A percentile compares a stretch with the other conserved stretches of the same genome.
Conservation (phyloP, 106 monocot species). For the Posidonia australis region DNA sequence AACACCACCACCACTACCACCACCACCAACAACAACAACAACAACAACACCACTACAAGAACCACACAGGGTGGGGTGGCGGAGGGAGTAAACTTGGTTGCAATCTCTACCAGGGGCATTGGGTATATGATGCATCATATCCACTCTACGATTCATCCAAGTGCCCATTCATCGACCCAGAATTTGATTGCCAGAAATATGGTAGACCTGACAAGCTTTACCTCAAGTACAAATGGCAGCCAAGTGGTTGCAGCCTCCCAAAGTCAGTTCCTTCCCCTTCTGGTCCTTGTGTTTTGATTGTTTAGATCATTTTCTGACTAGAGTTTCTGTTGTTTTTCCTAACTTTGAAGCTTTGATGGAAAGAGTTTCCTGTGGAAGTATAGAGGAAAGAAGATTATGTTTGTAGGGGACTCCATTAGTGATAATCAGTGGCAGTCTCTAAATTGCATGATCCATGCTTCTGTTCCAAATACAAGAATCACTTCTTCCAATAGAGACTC, state of each 20-base stretch:
- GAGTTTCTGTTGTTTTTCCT: not conserved
- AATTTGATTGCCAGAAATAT: constrained; percentile 81
- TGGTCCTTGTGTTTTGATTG: not conserved
- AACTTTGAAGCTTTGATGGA: constrained; percentile 53
- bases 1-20: not conserved
- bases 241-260: constrained; percentile 57
- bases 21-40: not conserved
- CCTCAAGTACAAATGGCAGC: constrained; percentile 78
- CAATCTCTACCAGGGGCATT: constrained; percentile 67
- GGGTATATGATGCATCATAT: constrained; percentile 62
- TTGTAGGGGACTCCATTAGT: constrained; percentile 89
- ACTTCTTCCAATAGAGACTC: constrained; percentile 13
- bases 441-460: constrained; percentile 67
- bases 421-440: constrained; percentile 86
- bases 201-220: constrained; percentile 75
- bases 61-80: not conserved
- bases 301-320: not conserved
- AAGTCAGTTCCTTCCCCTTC: constrained; percentile 25
- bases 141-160: constrained; percentile 59
- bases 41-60: not conserved
- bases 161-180: constrained; percentile 69
- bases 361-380: constrained; percentile 27
- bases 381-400: constrained; percentile 77
- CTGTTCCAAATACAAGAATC: constrained; percentile 47
- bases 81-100: constrained; percentile 18